Evolutionary conservation across 805 yeast species (phyloP).

Genomic region (Ogataea naganishii): DNA sequence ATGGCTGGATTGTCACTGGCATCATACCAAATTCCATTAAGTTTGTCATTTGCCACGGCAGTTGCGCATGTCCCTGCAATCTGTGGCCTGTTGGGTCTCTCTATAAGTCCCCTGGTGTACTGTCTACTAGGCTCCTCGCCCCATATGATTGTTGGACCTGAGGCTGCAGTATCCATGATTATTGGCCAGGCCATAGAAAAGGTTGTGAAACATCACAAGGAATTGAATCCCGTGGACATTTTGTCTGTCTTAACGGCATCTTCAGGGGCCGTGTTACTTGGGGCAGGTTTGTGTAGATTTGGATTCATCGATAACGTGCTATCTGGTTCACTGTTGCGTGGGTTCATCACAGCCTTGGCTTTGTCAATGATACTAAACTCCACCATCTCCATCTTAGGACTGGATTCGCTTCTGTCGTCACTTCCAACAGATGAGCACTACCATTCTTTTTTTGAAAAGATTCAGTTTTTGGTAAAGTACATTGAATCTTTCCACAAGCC

Average conservation of each 20-base stretch:
- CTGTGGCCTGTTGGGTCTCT: conserved; percentile 69
- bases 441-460: conserved; percentile 66
- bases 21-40: conserved; percentile 84
- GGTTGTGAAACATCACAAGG: conserved; percentile 31
- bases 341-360: conserved; percentile 83
- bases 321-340: conserved; percentile 68
- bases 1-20: conserved; percentile 84
- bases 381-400: conserved; percentile 61
- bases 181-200: conserved; percentile 72
- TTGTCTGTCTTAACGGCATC: conserved; percentile 64
- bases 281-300: conserved; percentile 71
- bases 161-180: conserved; percentile 77
- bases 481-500: conserved; percentile 39
- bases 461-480: conserved; percentile 46
- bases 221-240: conserved; percentile 40
- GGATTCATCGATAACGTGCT: conserved; percentile 81
- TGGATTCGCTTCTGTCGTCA: conserved; percentile 35
- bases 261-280: conserved; percentile 65
- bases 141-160: conserved; percentile 85
- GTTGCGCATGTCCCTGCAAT: conserved; percentile 78
- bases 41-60: conserved; percentile 73
- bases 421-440: conserved; percentile 39
- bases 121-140: conserved; percentile 80
- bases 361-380: conserved; percentile 76
- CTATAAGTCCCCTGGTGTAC: conserved; percentile 72